These are phyloP conservation scores for Cicer chorassanicum DNA, from an alignment of 306 rosid genomes.

Conservation along the genomic window DNA sequence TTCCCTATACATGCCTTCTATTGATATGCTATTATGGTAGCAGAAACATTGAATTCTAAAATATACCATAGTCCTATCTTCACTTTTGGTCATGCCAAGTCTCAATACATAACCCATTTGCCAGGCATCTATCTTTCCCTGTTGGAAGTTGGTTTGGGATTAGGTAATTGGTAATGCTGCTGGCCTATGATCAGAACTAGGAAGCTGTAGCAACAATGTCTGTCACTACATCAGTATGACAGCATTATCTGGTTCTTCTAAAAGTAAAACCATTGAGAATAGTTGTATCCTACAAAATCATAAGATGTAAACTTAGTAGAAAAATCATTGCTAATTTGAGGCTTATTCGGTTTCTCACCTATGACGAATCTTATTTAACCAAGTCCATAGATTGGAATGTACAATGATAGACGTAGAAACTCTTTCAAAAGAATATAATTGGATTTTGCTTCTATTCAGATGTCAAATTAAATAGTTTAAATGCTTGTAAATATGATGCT, in stretches of 20 bases:
- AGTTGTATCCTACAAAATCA: slow-evolving; percentile 18
- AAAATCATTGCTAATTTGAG: background rate
- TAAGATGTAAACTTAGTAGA: background rate
- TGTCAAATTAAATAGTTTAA: slow-evolving; percentile 12
- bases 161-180: slow-evolving; percentile 9
- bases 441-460: slow-evolving; percentile 5
- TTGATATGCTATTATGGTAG: background rate
- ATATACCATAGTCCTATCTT: background rate
- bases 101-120: background rate
- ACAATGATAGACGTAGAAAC: background rate
- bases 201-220: background rate
- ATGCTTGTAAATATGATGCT: background rate
- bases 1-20: background rate
- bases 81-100: background rate
- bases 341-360: slow-evolving; percentile 14
- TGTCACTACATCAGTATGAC: slow-evolving; percentile 5
- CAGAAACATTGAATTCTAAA: background rate
- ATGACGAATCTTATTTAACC: slow-evolving; percentile 30
- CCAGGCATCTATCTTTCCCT: background rate
- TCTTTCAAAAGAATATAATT: slow-evolving; percentile 7
- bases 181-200: slow-evolving; percentile 15
- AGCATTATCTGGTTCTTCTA: slow-evolving; percentile 1
- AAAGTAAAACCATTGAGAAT: slow-evolving; percentile 4
- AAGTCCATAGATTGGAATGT: slow-evolving; percentile 15
- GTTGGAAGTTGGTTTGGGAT: background rate